These are phyloP conservation scores for Mycena pura DNA, from an alignment of 768 basidiomycete species.

Conservation along the genomic window DNA sequence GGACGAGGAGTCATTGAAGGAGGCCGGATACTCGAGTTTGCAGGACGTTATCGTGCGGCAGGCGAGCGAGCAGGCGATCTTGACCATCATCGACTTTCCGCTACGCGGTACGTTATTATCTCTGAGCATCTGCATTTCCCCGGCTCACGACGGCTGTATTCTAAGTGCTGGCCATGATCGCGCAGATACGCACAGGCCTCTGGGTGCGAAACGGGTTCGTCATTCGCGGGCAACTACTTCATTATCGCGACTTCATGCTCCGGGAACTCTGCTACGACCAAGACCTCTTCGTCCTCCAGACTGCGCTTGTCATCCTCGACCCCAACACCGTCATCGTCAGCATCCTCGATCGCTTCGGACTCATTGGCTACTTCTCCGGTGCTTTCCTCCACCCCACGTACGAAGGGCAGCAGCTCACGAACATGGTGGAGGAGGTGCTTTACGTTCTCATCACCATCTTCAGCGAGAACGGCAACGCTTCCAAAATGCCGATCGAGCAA, in stretches of 20 bases:
- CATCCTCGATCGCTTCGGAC: conserved; percentile 89
- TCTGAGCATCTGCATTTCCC: no score
- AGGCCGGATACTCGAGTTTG: conserved; percentile 60
- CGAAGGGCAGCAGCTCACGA: conserved; percentile 72
- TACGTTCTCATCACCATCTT: conserved; percentile 87
- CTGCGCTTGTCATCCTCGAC: conserved; percentile 78
- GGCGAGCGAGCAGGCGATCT: conserved; percentile 69
- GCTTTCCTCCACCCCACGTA: conserved; percentile 63
- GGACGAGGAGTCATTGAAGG: conserved; percentile 56
- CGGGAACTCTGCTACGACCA: conserved; percentile 97
- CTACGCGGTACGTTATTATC: conserved; percentile 68
- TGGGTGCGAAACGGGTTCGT: conserved; percentile 99
- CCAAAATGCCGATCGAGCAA: conserved; percentile 64
- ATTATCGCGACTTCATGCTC: conserved; percentile 96
- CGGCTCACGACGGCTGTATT: not conserved
- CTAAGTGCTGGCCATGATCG: conserved; percentile 86
- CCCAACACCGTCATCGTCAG: conserved; percentile 82
- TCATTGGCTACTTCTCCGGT: conserved; percentile 81
- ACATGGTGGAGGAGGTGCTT: conserved; percentile 92
- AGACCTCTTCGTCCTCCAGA: conserved; percentile 88
- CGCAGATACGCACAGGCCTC: conserved; percentile 91
- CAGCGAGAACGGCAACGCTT: conserved; percentile 80
- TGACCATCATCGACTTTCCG: conserved; percentile 87
- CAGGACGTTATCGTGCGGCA: conserved; percentile 66
- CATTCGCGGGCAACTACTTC: conserved; percentile 92